Base-by-base conservation (phyloP, 306 rosid genomes). In the Quercus suber region DNA sequence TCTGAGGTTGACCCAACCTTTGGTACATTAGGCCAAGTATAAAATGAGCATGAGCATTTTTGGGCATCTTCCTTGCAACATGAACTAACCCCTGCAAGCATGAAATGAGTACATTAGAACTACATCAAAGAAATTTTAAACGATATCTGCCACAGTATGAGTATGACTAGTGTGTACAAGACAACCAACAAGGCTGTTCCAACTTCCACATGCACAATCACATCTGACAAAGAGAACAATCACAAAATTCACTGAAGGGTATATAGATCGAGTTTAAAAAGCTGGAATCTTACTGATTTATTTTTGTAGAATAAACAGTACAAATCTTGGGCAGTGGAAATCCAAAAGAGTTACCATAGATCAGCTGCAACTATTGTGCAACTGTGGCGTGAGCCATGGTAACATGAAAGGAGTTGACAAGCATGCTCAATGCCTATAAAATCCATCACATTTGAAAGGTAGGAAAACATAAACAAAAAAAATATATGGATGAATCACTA, bases 21-120 rank as follows among this genome's bases (percentile, higher is more conserved):
- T 95, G 99, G 82, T 95, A 90, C 99, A 95, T 95, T 30, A 91
- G 86, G 77, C 99, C 99, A 73, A 92, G 96, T 45, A 95, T 89
- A 85, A 91, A 94, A 86, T 95, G 99, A 74, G 99, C 95, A 88
- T 92, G 99, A 75, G 99, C 99, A 86, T 95, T 95, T 87, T 95
- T 95, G 9, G 97, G 94, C 93, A 93, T 95, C 89, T 91, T 91
- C 85, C 94, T 90, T 61, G 98, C 89, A 71, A 95, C 99, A 83
- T 95, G 99, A 85, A 90, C 95, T 89, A 95, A 90, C 65, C 98
- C 99, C 99, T 95, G 79, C 70, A 83, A 77, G 73, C 76, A 86
- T 65, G 12, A 82, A 80, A 79, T n/a, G 53, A 77, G 73, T 78
- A 23, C 33, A 28, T 81, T 57, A 73, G 51, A 67, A 67, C 51